Base-by-base conservation (phyloP, 2,329 filamentous ascomycete genomes). In the Polytolypa hystricis region DNA sequence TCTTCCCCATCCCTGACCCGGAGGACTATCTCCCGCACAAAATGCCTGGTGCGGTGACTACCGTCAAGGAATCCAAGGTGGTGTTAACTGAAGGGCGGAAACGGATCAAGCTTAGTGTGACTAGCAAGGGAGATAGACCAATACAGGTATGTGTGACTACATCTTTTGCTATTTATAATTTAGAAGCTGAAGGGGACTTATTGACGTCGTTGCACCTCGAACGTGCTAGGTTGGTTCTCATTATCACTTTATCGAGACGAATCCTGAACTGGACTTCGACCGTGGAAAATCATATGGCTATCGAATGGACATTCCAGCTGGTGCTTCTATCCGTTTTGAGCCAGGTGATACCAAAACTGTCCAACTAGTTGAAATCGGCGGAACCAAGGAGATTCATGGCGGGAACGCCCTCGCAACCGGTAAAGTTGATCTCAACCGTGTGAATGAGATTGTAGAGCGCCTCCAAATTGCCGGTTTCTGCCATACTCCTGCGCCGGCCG, bases 241-340 rank as follows among this genome's bases (percentile, higher is more conserved):
- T 62, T 96, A 94, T 58, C 89, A 95, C 62, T 93, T 96, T 57
- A 77, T 93, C 53, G 89, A 96, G 65, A 81, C 79, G n/a, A 96
- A 96, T 60, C 84, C 86, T 0, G 76, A 84, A 57, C 71, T 96
- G 34, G 75, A 83, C 43, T 96, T 96, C 57, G 89, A 96, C 61
- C 83, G 89, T 17, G 65, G 75, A 33, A 76, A 75, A 47, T 76
- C 86, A 1, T 91, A 91, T 52, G 89, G 89, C 4, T 93, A 76
- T 61, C 74, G 86, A 8, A 71, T 96, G 10, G 87, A 96, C 53
- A 91, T 96, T 40, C 70, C 89, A 2, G 86, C 89, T 0, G 89
- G 89, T 23, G 95, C 87, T 1, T 93, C 85, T 5, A 79, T 94
- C 20, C 79, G 89, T 29, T 96, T 96, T 54, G 89, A 96, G 65